Percentiles rank a stretch among this genome's conserved stretches.
These are phyloP conservation scores for Suillus alpinus DNA, from an alignment of 768 basidiomycete species.

Conservation along the genomic window DNA sequence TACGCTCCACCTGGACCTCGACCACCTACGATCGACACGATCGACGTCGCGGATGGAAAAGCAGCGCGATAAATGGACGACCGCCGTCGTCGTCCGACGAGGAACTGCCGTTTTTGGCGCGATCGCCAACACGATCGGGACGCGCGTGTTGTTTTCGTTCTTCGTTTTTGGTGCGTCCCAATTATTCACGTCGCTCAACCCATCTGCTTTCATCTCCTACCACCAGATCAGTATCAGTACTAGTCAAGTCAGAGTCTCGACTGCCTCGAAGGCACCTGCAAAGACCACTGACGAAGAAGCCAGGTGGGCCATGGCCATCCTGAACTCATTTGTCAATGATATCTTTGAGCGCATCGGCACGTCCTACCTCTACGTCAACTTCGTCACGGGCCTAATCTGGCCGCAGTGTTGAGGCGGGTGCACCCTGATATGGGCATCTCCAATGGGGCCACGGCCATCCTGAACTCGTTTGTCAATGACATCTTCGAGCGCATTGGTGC, in stretches of 20 bases:
- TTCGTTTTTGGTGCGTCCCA: too few species aligned
- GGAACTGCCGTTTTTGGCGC: not conserved
- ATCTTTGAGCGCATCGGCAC: too few species aligned
- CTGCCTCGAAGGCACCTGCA: slow-evolving; percentile 57
- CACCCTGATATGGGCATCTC: slow-evolving; percentile 81
- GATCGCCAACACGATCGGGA: too few species aligned
- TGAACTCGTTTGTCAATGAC: slow-evolving; percentile 90
- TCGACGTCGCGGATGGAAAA: too few species aligned
- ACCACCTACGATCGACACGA: not conserved
- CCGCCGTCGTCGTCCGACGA: not conserved
- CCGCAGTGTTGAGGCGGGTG: slow-evolving; percentile 21
- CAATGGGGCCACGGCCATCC: slow-evolving; percentile 92
- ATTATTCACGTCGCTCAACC: not conserved
- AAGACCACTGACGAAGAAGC: slow-evolving; percentile 32
- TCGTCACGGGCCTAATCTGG: too few species aligned
- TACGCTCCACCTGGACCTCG: not conserved
- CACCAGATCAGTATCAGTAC: too few species aligned
- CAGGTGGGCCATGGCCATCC: slow-evolving; percentile 78
- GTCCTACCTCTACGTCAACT: too few species aligned
- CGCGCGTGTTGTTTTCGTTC: too few species aligned
- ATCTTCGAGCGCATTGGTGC: slow-evolving; percentile 76
- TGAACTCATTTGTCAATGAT: slow-evolving; percentile 73
- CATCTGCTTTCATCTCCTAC: not conserved
- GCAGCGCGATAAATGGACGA: too few species aligned
- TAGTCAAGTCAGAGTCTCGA: slow-evolving; percentile 24